Evolutionary conservation across 2,329 filamentous ascomycete genomes (phyloP), one percentile per base, ranked within the genome.

Genomic region (Exophiala dermatitidis): DNA sequence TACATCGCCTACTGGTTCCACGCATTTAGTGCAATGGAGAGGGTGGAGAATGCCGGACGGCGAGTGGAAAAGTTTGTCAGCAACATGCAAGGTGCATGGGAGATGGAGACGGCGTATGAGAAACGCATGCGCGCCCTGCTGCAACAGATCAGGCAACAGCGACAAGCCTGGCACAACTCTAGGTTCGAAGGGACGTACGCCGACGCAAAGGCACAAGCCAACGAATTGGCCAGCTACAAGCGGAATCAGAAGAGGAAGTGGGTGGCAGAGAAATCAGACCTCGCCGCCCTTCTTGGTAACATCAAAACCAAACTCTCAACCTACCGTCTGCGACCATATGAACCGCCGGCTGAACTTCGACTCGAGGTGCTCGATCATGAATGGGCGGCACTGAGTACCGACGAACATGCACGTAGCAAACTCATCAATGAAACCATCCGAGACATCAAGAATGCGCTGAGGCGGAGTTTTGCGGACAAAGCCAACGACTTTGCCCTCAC

Each of bases 1-100:
- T 98, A 98, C 71, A 98, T 98, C 64, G 93, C 93, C 60, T 98
- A 98, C 76, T 98, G 93, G 93, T 98, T 98, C 79, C 93, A 98
- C 68, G 93, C 93, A 63, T 98, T 98, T 69, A 97, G 91, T 31
- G 91, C 97, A 67, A 94, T 98, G 84, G 93, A 98, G 73, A 87
- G 91, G 68, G 93, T 98, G 5, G 93, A 98, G 71, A 98, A 98
- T 68, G 93, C 93, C 3, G 93, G 93, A 3, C 82, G 93, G 57
- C 82, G 93, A 62, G 93, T 98, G 3, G 93, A 98, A 74, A 98
- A 98, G 72, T 98, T 98, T 66, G 88, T 98, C 63, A 89, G 88
- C 68, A 97, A 93, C 69, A 97, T 98, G 93, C 90, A 96, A 68
- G 93, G 93, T 26, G 91, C 93, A 5, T 98, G 93, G 93, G 91